phyloP scores from a whole-genome alignment of 495 filamentous ascomycete species.

The Aspergillus bertholletiae region DNA sequence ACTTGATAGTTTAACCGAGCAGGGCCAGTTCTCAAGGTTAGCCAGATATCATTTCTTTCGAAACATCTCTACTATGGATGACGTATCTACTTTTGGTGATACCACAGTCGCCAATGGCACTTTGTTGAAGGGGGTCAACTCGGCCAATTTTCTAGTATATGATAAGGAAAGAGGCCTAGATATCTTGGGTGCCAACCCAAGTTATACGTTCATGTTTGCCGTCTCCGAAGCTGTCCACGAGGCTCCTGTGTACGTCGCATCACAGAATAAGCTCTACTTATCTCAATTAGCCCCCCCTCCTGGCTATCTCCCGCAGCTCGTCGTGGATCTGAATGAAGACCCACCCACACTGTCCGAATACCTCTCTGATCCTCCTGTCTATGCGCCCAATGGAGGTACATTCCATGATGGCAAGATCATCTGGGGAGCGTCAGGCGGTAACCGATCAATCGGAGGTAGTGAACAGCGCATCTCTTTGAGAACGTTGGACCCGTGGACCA shows the following conservation, averaged over 20 bases:
- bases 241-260: constrained; percentile 37
- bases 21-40: constrained; percentile 9
- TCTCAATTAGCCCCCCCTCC: constrained; percentile 27
- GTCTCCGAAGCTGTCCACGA: constrained; percentile 34
- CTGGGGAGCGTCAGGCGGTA: constrained; percentile 22
- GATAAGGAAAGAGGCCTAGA: constrained; percentile 31
- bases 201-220: constrained; percentile 25
- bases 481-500: constrained; percentile 25
- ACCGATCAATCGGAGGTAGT: constrained; percentile 18
- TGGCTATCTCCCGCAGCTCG: constrained; percentile 23
- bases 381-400: constrained; percentile 28
- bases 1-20: not conserved
- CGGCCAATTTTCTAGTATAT: constrained; percentile 35
- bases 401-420: constrained; percentile 26
- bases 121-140: constrained; percentile 18
- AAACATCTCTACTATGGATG: constrained; percentile 9
- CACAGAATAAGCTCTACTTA: constrained; percentile 32
- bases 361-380: constrained; percentile 31
- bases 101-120: constrained; percentile 26
- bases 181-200: constrained; percentile 29
- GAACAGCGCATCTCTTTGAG: constrained; percentile 22
- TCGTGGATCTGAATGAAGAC: constrained; percentile 31
- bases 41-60: constrained; percentile 27
- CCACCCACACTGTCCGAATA: constrained; percentile 32
- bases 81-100: constrained; percentile 15